phyloP scores from a whole-genome alignment of 352 stramenopile species.

The Globisporangium yorkense region DNA sequence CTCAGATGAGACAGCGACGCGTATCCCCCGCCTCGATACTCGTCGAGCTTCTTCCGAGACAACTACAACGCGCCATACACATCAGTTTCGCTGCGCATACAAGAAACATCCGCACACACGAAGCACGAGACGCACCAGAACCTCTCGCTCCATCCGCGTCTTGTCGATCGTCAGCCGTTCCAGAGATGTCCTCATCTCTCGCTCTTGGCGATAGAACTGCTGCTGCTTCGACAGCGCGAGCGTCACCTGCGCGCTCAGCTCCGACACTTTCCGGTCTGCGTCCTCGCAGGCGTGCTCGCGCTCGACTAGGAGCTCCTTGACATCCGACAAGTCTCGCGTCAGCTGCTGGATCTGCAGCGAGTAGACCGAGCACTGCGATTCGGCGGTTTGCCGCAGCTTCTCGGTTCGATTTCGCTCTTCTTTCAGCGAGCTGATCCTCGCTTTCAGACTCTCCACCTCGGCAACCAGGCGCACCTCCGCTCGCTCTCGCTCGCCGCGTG shows the following conservation, averaged over 20 bases:
- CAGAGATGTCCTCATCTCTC: constrained; percentile 49
- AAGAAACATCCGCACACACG: background rate
- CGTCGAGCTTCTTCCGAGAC: constrained; percentile 49
- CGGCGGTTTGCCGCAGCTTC: constrained; percentile 38
- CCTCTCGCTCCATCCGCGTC: constrained; percentile 56
- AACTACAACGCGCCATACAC: constrained; percentile 18
- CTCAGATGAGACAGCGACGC: constrained; percentile 13
- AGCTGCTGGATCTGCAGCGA: constrained; percentile 52
- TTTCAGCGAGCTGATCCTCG: constrained; percentile 36
- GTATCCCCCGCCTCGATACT: constrained; percentile 43
- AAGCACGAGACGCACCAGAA: constrained; percentile 21
- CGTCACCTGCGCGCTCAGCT: constrained; percentile 61
- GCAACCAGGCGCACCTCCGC: constrained; percentile 43
- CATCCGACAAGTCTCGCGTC: constrained; percentile 41
- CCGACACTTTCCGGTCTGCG: constrained; percentile 56
- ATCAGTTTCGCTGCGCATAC: background rate
- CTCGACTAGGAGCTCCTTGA: constrained; percentile 48
- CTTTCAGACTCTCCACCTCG: constrained; percentile 62
- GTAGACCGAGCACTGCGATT: constrained; percentile 38
- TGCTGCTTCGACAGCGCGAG: constrained; percentile 70
- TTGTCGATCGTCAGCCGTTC: constrained; percentile 61
- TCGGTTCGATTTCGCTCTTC: constrained; percentile 56
- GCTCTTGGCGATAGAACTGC: constrained; percentile 64
- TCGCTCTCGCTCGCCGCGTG: constrained; percentile 44
- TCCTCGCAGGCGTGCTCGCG: constrained; percentile 63